Conservation (phyloP, 2,329 filamentous ascomycete species). For the Colletotrichum tanaceti region DNA sequence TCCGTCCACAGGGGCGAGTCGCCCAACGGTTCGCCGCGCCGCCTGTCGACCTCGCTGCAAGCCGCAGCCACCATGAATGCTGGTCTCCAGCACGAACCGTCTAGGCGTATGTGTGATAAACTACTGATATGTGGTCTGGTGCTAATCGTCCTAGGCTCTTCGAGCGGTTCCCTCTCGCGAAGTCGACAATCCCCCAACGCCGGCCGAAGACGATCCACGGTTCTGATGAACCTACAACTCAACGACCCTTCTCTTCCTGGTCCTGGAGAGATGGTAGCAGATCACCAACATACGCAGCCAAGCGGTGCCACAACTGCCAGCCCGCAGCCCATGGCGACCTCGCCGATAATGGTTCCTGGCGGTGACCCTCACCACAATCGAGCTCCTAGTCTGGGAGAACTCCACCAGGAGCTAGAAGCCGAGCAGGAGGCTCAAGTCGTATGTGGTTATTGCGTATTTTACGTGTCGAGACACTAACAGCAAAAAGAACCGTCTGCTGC, state of each 20-base stretch:
- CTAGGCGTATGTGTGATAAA: slow-evolving; percentile 59
- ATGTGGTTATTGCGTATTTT: slow-evolving; percentile 46
- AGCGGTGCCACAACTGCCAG: slow-evolving; percentile 50
- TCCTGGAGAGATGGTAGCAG: slow-evolving; percentile 74
- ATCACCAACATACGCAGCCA: slow-evolving; percentile 52
- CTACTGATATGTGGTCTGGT: not conserved
- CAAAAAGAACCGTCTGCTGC: slow-evolving; percentile 76
- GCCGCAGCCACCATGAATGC: slow-evolving; percentile 83
- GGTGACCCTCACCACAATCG: slow-evolving; percentile 72
- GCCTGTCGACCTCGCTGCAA: slow-evolving; percentile 77
- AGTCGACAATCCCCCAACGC: slow-evolving; percentile 59
- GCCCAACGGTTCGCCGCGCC: slow-evolving; percentile 71
- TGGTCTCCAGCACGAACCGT: slow-evolving; percentile 74
- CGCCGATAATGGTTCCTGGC: slow-evolving; percentile 54
- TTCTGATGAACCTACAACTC: slow-evolving; percentile 78
- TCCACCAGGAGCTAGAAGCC: slow-evolving; percentile 82
- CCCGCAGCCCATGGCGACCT: slow-evolving; percentile 60
- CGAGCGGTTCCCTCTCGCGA: slow-evolving; percentile 63
- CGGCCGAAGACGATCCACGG: slow-evolving; percentile 73
- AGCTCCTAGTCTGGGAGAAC: slow-evolving; percentile 77
- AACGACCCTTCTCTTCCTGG: slow-evolving; percentile 76
- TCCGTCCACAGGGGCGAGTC: slow-evolving; percentile 55
- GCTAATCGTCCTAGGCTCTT: slow-evolving; percentile 54
- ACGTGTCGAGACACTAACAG: slow-evolving; percentile 31
- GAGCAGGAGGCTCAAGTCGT: slow-evolving; percentile 84